Conservation (phyloP, 495 filamentous ascomycete genomes). For the Bathelium albidoporum region DNA sequence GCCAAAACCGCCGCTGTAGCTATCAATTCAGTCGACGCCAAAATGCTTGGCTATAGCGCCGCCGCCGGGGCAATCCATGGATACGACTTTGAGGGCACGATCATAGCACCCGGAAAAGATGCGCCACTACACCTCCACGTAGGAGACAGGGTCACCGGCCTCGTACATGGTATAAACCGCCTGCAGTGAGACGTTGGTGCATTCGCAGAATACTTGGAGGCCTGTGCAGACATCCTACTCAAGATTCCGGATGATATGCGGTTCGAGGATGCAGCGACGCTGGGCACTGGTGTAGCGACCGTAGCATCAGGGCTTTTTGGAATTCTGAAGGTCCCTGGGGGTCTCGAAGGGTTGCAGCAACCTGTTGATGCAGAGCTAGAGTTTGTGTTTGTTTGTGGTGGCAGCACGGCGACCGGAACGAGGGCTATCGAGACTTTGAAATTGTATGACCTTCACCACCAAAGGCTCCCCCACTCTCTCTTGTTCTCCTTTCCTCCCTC, state of each 20-base stretch:
- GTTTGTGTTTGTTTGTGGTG: conserved; percentile 46
- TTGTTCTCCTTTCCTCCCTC: background rate
- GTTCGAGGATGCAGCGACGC: conserved; percentile 46
- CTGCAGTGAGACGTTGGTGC: conserved; percentile 40
- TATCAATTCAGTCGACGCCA: conserved; percentile 40
- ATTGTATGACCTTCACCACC: conserved; percentile 25
- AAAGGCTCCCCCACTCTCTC: too few relatives aligned
- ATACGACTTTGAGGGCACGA: conserved; percentile 47
- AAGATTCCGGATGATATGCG: conserved; percentile 43
- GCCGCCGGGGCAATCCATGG: conserved; percentile 35
- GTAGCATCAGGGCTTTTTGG: conserved; percentile 40
- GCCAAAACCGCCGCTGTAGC: conserved; percentile 23
- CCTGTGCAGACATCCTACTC: conserved; percentile 40
- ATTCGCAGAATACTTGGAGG: conserved; percentile 45
- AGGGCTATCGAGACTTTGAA: conserved; percentile 47
- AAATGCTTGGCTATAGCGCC: conserved; percentile 34
- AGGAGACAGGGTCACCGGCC: conserved; percentile 46
- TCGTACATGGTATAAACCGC: conserved; percentile 40
- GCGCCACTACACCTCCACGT: conserved; percentile 36
- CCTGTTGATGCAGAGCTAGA: conserved; percentile 13
- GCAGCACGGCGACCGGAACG: conserved; percentile 38
- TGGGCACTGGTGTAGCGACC: conserved; percentile 45
- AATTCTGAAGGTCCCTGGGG: conserved; percentile 33
- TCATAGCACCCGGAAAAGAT: conserved; percentile 44
- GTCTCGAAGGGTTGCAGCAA: conserved; percentile 9